Base-by-base conservation (phyloP, 768 basidiomycete species). In the Trametopsis cervina region DNA sequence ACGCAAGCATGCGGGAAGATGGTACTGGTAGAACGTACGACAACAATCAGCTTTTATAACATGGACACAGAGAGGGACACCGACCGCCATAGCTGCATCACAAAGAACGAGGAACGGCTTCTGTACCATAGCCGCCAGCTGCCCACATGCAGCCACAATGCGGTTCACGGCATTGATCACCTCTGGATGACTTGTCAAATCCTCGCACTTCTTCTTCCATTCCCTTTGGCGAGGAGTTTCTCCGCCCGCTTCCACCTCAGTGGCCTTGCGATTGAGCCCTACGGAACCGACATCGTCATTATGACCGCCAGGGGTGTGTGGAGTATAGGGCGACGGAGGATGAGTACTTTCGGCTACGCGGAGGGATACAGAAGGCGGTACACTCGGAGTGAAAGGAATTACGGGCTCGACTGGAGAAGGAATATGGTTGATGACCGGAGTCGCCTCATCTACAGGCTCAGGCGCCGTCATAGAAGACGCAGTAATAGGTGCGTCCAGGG, bases 1-100 rank as follows among this genome's bases (percentile, higher is more conserved):
- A 17, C 85, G 78, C 63, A 89, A 69, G 58, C 84, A 87, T 3
- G 83, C 78, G 0, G 87, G 83, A 15, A 89, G 69, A 57, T 85
- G 82, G 56, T 86, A 87, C 83, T 87, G 48, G 12, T 22, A 15
- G 12, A 29, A 20, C 22, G 20, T n/a, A 4, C 24, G 21, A 40
- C 40, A 36, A n/a, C 13, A 13, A 40, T 45, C 26, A 36, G 24
- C n/a, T 15, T 6, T 10, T 27, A 45, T 35, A 46, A 50, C n/a
- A 51, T 9, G 9, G 53, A 46, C 23, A 47, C 47, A 52, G 38
- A 18, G 17, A 43, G 20, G 25, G 41, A 15, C 10, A 69, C 82
- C 51, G 56, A 87, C 85, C 35, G 73, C 76, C 80, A 86, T 83
- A 13, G 71, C 64, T 2, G 83, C 83, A 60, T 88, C 86, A 56